Evolutionary conservation across 2,329 filamentous ascomycete genomes (phyloP).

Genomic region (Beauveria pseudobassiana): DNA sequence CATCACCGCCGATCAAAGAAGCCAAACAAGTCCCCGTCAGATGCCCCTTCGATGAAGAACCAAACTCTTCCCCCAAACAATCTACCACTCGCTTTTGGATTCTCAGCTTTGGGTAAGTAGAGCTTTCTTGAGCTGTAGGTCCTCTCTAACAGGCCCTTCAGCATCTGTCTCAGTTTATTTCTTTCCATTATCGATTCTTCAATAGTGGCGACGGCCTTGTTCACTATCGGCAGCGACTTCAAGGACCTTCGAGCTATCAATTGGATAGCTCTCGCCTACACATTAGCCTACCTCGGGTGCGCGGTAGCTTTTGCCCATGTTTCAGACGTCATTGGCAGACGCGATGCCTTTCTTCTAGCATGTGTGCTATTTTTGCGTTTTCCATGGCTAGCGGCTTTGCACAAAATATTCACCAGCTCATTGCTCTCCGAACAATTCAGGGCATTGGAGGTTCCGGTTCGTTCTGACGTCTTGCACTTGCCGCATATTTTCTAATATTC

Average conservation of each 20-base stretch:
- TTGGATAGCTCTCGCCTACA: constrained; percentile 50
- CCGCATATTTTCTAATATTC: background rate
- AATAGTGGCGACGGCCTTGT: constrained; percentile 52
- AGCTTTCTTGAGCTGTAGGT: background rate
- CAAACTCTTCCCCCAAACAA: background rate
- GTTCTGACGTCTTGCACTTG: constrained; percentile 14
- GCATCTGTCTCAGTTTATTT: constrained; percentile 45
- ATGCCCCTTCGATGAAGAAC: background rate
- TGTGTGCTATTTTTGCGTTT: constrained; percentile 48
- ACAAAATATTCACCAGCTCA: constrained; percentile 32
- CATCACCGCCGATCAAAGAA: background rate
- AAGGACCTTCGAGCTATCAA: constrained; percentile 36
- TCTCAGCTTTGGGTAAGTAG: constrained; percentile 9
- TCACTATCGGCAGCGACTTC: constrained; percentile 47
- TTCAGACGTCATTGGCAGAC: constrained; percentile 48
- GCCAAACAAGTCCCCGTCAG: background rate
- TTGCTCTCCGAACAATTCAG: constrained; percentile 31
- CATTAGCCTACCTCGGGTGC: constrained; percentile 48
- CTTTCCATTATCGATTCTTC: constrained; percentile 53
- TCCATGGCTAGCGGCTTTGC: constrained; percentile 48
- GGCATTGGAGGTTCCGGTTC: constrained; percentile 44
- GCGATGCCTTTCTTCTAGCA: constrained; percentile 40
- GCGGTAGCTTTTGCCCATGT: constrained; percentile 47
- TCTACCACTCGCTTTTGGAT: constrained; percentile 8
- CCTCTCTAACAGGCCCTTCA: constrained; percentile 18